A percentile compares a stretch with the other conserved stretches of the same genome.
These are phyloP conservation scores for Babesia sp. DNA, from an alignment of 169 alveolate species.

Conservation along the genomic window DNA sequence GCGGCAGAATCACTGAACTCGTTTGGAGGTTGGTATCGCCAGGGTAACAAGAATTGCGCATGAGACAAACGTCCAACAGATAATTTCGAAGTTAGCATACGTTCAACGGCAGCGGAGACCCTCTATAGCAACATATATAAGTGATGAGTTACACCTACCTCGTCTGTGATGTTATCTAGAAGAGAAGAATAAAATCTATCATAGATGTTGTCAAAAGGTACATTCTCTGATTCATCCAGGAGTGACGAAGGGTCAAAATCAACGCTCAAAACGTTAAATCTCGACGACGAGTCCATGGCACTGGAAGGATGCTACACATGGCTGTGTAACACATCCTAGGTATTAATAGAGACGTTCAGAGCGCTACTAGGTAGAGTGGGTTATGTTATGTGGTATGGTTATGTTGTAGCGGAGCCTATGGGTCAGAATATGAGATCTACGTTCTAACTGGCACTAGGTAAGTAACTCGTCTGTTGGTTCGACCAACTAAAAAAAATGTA, in stretches of 20 bases:
- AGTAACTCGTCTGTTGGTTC: too few relatives aligned
- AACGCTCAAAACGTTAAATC: constrained; percentile 33
- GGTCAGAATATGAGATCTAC: too few relatives aligned
- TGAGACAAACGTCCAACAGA: constrained; percentile 48
- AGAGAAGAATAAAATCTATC: constrained; percentile 38
- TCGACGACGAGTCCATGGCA: neutral
- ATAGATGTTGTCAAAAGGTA: constrained; percentile 18
- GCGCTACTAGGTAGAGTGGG: too few relatives aligned
- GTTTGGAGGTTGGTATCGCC: constrained; percentile 39
- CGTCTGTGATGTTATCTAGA: constrained; percentile 14
- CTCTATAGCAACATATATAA: neutral
- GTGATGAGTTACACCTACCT: constrained; percentile 9
- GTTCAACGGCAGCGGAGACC: constrained; percentile 3
- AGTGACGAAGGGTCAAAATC: constrained; percentile 27
- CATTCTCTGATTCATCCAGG: constrained; percentile 21
- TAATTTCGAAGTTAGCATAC: neutral
- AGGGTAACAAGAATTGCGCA: constrained; percentile 38
- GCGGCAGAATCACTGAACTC: constrained; percentile 1
- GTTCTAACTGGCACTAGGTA: too few relatives aligned
- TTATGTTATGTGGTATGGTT: too few relatives aligned
- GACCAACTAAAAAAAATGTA: too few relatives aligned
- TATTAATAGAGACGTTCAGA: too few relatives aligned
- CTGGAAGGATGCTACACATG: neutral
- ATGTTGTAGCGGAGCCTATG: too few relatives aligned
- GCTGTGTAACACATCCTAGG: too few relatives aligned